These are phyloP conservation scores for Cunninghamia lanceolata DNA, from an alignment of 75 land plant genomes.

Conservation along the genomic window DNA sequence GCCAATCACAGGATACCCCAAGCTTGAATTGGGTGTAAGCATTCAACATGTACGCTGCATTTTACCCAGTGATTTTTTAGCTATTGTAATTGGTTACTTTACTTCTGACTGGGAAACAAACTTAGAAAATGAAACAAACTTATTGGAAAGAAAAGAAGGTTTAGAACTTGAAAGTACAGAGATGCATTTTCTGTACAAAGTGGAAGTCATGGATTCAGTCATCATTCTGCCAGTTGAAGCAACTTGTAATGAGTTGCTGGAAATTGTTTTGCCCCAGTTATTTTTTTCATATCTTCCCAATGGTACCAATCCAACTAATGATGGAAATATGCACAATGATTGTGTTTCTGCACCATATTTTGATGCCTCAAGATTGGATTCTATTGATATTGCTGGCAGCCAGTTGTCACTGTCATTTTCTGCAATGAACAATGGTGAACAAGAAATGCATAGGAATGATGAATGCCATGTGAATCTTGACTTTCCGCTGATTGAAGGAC, in stretches of 20 bases:
- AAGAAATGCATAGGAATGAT: constrained; percentile 10
- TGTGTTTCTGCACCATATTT: constrained; percentile 18
- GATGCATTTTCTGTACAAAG: constrained; percentile 24
- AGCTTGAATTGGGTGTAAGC: constrained; percentile 36
- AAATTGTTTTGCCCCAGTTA: constrained; percentile 34
- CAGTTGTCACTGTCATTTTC: constrained; percentile 32
- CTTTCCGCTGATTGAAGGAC: constrained; percentile 22
- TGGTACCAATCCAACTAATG: neutral
- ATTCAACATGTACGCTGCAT: constrained; percentile 54
- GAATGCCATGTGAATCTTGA: neutral
- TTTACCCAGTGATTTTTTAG: constrained; percentile 48
- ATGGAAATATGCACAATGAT: constrained; percentile 32
- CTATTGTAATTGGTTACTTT: constrained; percentile 72
- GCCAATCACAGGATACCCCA: constrained; percentile 10
- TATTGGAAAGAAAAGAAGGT: neutral
- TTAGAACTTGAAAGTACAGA: neutral
- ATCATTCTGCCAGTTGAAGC: constrained; percentile 36
- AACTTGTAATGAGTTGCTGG: constrained; percentile 16
- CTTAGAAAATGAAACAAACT: neutral
- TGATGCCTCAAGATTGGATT: constrained; percentile 12
- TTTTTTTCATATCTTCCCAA: constrained; percentile 24
- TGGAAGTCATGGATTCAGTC: constrained; percentile 49
- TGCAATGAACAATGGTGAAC: constrained; percentile 10
- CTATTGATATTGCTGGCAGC: constrained; percentile 47
- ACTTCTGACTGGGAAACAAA: constrained; percentile 45